Percentiles rank a stretch among this genome's conserved stretches.
Conservation (phyloP, 352 stramenopile species). For the Phytophthora crassamura region DNA sequence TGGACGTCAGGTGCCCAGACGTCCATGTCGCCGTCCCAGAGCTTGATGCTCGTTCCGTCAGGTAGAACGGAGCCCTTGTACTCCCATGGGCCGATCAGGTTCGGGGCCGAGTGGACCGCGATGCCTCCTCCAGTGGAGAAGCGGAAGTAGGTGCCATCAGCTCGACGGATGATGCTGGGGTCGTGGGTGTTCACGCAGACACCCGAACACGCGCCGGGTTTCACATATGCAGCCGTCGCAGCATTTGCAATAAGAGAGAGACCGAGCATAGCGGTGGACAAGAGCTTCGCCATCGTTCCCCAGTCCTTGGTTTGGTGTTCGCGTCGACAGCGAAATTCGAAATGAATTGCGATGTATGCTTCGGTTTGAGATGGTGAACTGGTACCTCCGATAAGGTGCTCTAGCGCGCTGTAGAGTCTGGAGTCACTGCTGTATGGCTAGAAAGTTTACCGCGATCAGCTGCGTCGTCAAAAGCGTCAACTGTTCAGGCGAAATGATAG, state of each 20-base stretch:
- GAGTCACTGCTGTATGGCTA: too few relatives aligned
- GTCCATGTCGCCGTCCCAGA: conserved; percentile 33
- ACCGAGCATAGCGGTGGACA: neutral
- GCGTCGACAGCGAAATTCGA: neutral
- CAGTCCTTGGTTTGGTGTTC: neutral
- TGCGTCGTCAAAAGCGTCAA: too few relatives aligned
- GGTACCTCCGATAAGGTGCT: neutral
- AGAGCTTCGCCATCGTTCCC: neutral
- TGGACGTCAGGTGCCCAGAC: conserved; percentile 29
- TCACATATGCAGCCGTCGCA: conserved; percentile 11
- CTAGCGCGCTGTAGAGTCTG: too few relatives aligned
- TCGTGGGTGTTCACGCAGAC: conserved; percentile 36
- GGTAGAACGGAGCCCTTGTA: conserved; percentile 31
- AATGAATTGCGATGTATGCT: neutral
- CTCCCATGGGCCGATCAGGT: conserved; percentile 27
- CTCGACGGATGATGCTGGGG: conserved; percentile 33
- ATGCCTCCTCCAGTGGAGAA: conserved; percentile 34
- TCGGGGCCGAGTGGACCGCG: conserved; percentile 22
- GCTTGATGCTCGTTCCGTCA: conserved; percentile 35
- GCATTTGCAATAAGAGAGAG: conserved; percentile 4
- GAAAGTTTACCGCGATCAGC: too few relatives aligned
- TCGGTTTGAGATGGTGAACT: neutral
- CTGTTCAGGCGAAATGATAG: too few relatives aligned
- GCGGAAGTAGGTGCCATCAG: conserved; percentile 37
- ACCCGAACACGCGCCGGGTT: conserved; percentile 19